phyloP scores from a whole-genome alignment of 1,284 basidiomycete genomes.

The Marasmius fiardii region DNA sequence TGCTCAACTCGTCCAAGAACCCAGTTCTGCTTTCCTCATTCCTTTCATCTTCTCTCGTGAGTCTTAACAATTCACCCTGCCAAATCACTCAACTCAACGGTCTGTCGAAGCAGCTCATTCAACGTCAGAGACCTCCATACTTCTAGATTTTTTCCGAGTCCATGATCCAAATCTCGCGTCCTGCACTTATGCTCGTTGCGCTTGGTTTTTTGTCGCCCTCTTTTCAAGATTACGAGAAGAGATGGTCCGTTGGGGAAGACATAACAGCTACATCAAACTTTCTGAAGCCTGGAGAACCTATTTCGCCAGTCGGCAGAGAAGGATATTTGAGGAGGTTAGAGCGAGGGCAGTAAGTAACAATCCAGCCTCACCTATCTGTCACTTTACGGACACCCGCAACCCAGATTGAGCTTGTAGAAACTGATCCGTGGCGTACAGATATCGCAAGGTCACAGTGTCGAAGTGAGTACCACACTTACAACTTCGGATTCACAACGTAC shows the following conservation, averaged over 20 bases:
- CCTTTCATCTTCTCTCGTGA: background rate
- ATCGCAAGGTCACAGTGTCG: background rate
- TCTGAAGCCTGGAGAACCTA: background rate
- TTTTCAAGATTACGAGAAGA: background rate
- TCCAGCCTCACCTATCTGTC: no score
- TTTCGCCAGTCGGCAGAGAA: background rate
- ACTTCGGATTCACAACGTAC: background rate
- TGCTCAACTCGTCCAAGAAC: slow-evolving; percentile 9
- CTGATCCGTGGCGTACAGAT: background rate
- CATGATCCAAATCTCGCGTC: background rate
- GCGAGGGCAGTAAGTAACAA: background rate
- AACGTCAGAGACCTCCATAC: background rate
- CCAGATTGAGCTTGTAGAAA: background rate
- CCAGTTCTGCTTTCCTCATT: background rate
- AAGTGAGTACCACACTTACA: background rate
- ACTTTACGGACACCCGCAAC: no score
- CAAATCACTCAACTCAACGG: background rate
- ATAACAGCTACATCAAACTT: background rate
- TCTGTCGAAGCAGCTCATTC: background rate
- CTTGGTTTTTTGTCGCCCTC: background rate
- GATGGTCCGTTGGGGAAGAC: background rate
- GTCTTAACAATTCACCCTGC: background rate
- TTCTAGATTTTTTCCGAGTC: background rate
- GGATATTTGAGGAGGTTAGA: background rate
- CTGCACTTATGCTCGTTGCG: background rate